Conservation (phyloP, 345 rosid species). For the Syzygium grande region DNA sequence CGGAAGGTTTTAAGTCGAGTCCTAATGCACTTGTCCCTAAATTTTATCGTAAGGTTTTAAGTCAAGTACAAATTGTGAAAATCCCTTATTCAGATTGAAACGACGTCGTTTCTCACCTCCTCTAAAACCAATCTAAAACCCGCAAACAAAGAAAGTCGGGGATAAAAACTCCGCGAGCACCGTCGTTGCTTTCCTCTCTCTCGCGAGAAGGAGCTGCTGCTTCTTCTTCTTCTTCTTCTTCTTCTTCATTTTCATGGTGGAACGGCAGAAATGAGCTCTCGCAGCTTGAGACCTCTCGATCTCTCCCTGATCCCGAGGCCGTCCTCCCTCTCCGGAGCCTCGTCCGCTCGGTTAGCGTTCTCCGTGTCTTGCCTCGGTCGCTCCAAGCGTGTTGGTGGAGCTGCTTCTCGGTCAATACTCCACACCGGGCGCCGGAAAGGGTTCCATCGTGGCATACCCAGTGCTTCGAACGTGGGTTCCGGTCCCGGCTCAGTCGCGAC, state of each 20-base stretch:
- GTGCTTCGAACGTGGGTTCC: slow-evolving; percentile 29
- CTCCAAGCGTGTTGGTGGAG: not conserved
- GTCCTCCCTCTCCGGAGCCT: slow-evolving; percentile 18
- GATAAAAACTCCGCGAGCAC: not conserved
- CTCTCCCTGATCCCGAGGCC: slow-evolving; percentile 19
- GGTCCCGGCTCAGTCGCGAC: slow-evolving; percentile 21
- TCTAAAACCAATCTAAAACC: not conserved
- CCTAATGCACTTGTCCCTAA: too few species aligned
- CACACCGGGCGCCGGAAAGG: slow-evolving; percentile 2
- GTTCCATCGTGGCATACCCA: slow-evolving; percentile 6
- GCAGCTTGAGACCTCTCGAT: slow-evolving; percentile 27
- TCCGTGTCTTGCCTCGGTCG: slow-evolving; percentile 1
- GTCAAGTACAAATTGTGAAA: not conserved
- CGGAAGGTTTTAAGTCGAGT: too few species aligned
- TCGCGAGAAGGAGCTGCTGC: not conserved
- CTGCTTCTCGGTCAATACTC: slow-evolving; percentile 11
- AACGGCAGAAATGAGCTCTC: slow-evolving; percentile 27
- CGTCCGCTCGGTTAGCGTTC: slow-evolving; percentile 8
- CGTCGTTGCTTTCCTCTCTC: not conserved
- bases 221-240: not conserved
- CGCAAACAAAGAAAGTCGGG: not conserved
- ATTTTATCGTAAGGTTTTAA: not conserved
- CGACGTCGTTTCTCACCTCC: not conserved
- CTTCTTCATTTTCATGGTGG: slow-evolving; percentile 1
- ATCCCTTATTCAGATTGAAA: not conserved